Evolutionary conservation across 75 land plant species (phyloP).

Genomic region (Pinus taeda): DNA sequence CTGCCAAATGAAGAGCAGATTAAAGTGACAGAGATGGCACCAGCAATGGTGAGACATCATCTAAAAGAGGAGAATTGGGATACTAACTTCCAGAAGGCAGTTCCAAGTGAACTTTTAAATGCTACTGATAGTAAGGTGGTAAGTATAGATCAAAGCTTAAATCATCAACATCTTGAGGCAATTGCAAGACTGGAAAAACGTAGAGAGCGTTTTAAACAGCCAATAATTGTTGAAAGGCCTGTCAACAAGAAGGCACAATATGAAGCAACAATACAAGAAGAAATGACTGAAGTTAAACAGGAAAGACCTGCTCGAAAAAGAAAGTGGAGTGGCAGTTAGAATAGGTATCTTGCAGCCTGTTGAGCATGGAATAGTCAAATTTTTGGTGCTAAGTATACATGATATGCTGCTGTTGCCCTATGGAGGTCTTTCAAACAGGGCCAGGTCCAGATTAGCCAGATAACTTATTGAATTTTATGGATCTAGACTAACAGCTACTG

Average conservation of each 20-base stretch:
- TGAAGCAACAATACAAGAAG: conserved; percentile 39
- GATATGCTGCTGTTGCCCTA: neutral
- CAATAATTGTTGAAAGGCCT: conserved; percentile 59
- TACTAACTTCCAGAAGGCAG: conserved; percentile 20
- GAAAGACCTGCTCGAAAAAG: conserved; percentile 89
- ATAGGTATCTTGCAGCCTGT: neutral
- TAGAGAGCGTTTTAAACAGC: conserved; percentile 79
- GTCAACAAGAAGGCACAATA: conserved; percentile 29
- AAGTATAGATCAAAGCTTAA: conserved; percentile 9
- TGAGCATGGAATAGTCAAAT: neutral
- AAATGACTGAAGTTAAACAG: conserved; percentile 50
- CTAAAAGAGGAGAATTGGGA: conserved; percentile 5
- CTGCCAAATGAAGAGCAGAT: neutral
- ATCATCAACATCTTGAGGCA: conserved; percentile 45
- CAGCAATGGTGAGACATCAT: conserved; percentile 8
- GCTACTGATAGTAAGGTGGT: neutral
- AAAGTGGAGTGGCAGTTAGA: conserved; percentile 51
- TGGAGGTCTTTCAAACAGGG: neutral
- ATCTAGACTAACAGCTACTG: too few species aligned
- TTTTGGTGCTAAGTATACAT: neutral
- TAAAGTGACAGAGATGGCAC: conserved; percentile 13
- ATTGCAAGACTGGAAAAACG: conserved; percentile 72
- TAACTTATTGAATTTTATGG: too few species aligned
- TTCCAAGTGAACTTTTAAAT: conserved; percentile 1
- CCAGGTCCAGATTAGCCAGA: too few species aligned